Evolutionary conservation across 2,329 filamentous ascomycete genomes (phyloP).

Genomic region (Fusarium devonianum): DNA sequence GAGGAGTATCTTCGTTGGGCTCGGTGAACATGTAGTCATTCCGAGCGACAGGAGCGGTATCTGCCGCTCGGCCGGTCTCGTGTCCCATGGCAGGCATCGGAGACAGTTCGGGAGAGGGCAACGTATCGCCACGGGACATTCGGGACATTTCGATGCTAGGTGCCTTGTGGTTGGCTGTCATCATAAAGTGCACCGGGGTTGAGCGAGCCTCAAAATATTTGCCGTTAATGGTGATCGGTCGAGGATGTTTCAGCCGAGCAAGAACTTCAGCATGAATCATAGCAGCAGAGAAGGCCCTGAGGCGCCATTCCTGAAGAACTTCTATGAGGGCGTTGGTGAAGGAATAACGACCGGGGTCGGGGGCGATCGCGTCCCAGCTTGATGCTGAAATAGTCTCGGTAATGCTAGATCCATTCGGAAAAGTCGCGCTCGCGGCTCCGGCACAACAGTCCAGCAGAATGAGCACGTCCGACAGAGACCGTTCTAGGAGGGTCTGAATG

Average conservation of each 20-base stretch:
- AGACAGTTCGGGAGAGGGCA: conserved; percentile 34
- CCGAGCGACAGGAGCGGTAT: conserved; percentile 31
- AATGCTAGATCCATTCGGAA: conserved; percentile 64
- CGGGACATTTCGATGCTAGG: conserved; percentile 64
- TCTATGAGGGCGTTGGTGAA: conserved; percentile 67
- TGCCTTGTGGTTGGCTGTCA: conserved; percentile 66
- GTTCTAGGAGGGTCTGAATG: conserved; percentile 65
- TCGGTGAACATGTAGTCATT: conserved; percentile 48
- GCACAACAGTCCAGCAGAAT: conserved; percentile 68
- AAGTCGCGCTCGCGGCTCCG: conserved; percentile 66
- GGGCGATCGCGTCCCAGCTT: conserved; percentile 68
- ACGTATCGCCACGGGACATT: conserved; percentile 37
- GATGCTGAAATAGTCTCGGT: conserved; percentile 69
- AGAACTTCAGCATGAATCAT: conserved; percentile 68
- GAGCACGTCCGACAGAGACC: conserved; percentile 63
- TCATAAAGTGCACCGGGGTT: conserved; percentile 69
- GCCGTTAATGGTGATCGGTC: conserved; percentile 64
- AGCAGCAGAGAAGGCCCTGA: conserved; percentile 63
- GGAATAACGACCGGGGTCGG: conserved; percentile 65
- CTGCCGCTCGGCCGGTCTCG: conserved; percentile 41
- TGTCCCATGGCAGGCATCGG: conserved; percentile 26
- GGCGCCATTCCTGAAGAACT: conserved; percentile 64
- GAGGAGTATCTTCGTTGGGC: conserved; percentile 63
- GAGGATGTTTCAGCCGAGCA: conserved; percentile 66
- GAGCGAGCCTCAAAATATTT: conserved; percentile 65